Percentiles rank a stretch among this genome's conserved stretches.
These are phyloP conservation scores for Mortierella sp. DNA, from an alignment of 371 early-diverging fungal species.

Conservation along the genomic window DNA sequence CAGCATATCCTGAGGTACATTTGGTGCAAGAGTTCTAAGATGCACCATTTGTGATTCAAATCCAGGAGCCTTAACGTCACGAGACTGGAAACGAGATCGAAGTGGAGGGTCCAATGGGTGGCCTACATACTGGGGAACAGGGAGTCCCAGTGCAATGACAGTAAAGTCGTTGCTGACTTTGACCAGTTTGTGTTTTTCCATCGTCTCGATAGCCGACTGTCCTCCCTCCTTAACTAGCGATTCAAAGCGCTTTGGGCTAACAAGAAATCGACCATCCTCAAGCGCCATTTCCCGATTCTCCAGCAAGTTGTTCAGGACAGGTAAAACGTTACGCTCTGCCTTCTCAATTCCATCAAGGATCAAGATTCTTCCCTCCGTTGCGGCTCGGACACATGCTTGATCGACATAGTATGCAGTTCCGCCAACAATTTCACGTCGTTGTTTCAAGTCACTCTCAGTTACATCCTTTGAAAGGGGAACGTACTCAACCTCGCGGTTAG, in stretches of 20 bases:
- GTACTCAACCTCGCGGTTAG: conserved; percentile 80
- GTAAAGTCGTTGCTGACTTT: conserved; percentile 79
- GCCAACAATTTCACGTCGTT: conserved; percentile 81
- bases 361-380: conserved; percentile 82
- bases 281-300: conserved; percentile 92
- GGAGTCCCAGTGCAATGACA: conserved; percentile 85
- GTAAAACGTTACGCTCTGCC: conserved; percentile 89
- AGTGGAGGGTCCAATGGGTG: conserved; percentile 89
- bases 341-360: conserved; percentile 89
- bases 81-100: conserved; percentile 84
- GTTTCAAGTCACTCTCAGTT: conserved; percentile 86
- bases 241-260: conserved; percentile 74
- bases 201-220: conserved; percentile 55
- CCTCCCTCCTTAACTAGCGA: conserved; percentile 60
- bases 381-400: conserved; percentile 86
- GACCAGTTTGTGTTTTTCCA: conserved; percentile 73
- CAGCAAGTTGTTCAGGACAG: conserved; percentile 87
- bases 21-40: conserved; percentile 56
- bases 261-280: conserved; percentile 88
- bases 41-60: conserved; percentile 69
- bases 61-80: conserved; percentile 72
- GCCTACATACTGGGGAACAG: conserved; percentile 85
- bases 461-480: conserved; percentile 84
- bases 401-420: conserved; percentile 84
- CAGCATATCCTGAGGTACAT: conserved; percentile 65